phyloP scores from a whole-genome alignment of 2,329 filamentous ascomycete species.

The Bipolaris sorokiniana region DNA sequence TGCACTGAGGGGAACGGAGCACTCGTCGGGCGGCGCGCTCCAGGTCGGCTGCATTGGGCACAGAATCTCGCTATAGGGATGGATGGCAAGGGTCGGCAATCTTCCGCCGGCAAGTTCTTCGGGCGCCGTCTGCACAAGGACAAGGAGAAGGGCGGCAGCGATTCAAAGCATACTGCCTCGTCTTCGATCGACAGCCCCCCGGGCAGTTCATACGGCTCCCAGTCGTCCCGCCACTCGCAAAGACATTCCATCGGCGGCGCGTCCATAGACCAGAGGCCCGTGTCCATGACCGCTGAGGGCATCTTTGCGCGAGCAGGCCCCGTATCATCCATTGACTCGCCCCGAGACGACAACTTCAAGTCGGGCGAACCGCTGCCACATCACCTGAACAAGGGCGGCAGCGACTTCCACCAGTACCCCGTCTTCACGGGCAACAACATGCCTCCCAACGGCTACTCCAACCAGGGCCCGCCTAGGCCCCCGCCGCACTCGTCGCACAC shows the following conservation, averaged over 20 bases:
- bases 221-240: constrained; percentile 72
- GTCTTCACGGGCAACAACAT: constrained; percentile 65
- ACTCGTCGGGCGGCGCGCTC: constrained; percentile 19
- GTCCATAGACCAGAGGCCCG: constrained; percentile 69
- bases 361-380: constrained; percentile 81
- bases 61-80: constrained; percentile 38
- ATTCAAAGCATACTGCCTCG: constrained; percentile 57
- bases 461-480: constrained; percentile 64
- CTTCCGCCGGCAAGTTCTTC: constrained; percentile 84
- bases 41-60: constrained; percentile 18
- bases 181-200: constrained; percentile 66
- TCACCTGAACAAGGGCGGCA: constrained; percentile 77
- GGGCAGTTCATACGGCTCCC: constrained; percentile 67
- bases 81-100: constrained; percentile 81
- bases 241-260: constrained; percentile 51
- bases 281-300: constrained; percentile 66
- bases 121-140: constrained; percentile 79
- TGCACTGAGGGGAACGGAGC: constrained; percentile 11
- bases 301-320: constrained; percentile 79
- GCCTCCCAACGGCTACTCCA: constrained; percentile 57
- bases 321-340: constrained; percentile 88
- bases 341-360: constrained; percentile 68
- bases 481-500: constrained; percentile 60
- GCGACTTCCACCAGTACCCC: constrained; percentile 90
- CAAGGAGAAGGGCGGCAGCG: constrained; percentile 52